phyloP scores from a whole-genome alignment of 805 yeast species.

The Candida insectalens region DNA sequence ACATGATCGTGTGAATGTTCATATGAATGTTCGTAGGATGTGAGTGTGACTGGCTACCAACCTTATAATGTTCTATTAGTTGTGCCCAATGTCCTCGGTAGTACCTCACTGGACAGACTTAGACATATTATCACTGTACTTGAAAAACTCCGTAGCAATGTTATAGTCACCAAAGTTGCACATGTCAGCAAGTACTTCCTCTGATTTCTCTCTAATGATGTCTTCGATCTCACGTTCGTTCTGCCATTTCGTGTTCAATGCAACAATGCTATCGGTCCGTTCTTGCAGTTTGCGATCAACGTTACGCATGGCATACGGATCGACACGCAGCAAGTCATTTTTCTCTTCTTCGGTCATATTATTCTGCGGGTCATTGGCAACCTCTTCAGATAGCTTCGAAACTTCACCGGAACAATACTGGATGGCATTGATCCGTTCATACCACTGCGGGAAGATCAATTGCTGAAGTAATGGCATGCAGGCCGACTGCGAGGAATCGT shows the following conservation, averaged over 20 bases:
- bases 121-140: too few species aligned
- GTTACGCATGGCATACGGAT: constrained; percentile 42
- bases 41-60: too few species aligned
- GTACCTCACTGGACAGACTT: too few species aligned
- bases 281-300: constrained; percentile 20
- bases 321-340: constrained; percentile 26
- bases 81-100: too few species aligned
- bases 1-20: too few species aligned
- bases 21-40: too few species aligned
- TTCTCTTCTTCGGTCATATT: constrained; percentile 12
- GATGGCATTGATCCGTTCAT: constrained; percentile 28
- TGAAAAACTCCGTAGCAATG: constrained; percentile 9
- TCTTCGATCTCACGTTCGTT: constrained; percentile 33
- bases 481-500: constrained; percentile 7
- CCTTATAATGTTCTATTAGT: too few species aligned
- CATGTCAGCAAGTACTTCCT: constrained; percentile 23
- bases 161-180: constrained; percentile 18
- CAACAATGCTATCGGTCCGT: constrained; percentile 20
- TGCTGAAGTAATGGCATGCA: constrained; percentile 28
- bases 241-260: constrained; percentile 24
- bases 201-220: constrained; percentile 29
- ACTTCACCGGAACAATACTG: constrained; percentile 31
- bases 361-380: constrained; percentile 5
- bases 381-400: constrained; percentile 12
- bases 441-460: constrained; percentile 39